Conservation (phyloP, 1,139 yeast genomes). For the Geotrichum bryndzae region DNA sequence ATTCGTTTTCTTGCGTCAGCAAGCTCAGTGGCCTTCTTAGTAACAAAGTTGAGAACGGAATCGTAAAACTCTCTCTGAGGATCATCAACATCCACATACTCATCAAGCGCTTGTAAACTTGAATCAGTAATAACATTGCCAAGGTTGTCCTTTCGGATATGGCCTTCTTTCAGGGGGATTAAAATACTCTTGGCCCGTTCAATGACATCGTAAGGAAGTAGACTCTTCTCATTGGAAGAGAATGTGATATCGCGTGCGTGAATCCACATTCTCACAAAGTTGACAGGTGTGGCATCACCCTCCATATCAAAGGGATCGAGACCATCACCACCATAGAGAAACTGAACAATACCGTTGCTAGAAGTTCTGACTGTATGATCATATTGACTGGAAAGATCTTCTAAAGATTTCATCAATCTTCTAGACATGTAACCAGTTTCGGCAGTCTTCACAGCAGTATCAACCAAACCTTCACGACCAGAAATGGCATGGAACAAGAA, state of each 20-base stretch:
- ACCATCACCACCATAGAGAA: slow-evolving; percentile 98
- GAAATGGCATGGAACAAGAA: slow-evolving; percentile 97
- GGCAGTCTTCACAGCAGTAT: slow-evolving; percentile 98
- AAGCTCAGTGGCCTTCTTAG: slow-evolving; percentile 50
- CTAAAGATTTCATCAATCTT: slow-evolving; percentile 95
- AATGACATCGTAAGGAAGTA: slow-evolving; percentile 66
- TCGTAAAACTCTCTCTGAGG: slow-evolving; percentile 79
- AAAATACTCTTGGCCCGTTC: slow-evolving; percentile 52
- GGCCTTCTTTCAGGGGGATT: slow-evolving; percentile 52
- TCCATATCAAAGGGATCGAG: slow-evolving; percentile 98
- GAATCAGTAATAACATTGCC: slow-evolving; percentile 53
- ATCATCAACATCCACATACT: slow-evolving; percentile 68
- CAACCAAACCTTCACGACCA: slow-evolving; percentile 98
- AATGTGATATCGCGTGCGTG: slow-evolving; percentile 76
- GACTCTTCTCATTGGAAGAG: slow-evolving; percentile 47
- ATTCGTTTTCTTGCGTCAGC: slow-evolving; percentile 53
- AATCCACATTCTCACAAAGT: slow-evolving; percentile 90
- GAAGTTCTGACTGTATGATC: slow-evolving; percentile 95
- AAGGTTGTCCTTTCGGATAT: slow-evolving; percentile 65
- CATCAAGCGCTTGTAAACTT: slow-evolving; percentile 23
- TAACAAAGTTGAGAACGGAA: slow-evolving; percentile 61
- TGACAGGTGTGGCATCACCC: slow-evolving; percentile 96
- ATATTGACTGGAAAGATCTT: slow-evolving; percentile 89
- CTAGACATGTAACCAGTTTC: slow-evolving; percentile 99
- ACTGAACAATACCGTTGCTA: slow-evolving; percentile 92